Base-by-base conservation (phyloP, 1,139 yeast genomes). In the Geotrichum australiense region DNA sequence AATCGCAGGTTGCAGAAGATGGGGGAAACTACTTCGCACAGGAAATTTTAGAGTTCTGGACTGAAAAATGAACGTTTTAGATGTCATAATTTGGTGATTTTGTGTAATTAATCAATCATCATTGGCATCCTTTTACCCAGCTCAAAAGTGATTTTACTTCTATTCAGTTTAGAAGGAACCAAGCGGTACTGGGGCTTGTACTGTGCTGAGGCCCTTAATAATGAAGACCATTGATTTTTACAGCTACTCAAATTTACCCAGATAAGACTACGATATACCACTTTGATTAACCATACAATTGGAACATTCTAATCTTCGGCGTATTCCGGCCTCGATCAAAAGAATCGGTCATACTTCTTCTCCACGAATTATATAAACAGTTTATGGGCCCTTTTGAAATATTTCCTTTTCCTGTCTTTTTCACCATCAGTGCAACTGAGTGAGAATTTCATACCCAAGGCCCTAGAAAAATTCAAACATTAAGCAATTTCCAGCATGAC, bases 401-500 rank as follows among this genome's bases (percentile, higher is more conserved):
- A 10, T 22, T 16, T 12, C 15, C 7, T 28, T 25, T 29, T 18
- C 6, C 30, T 23, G 11, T 20, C 14, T 27, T 11, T 35, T 21
- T 27, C 24, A 12, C 24, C n/a, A 7, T 10, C 12, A 18, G 4
- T n/a, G 16, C 27, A 18, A 14, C 15, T 22, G n/a, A n/a, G n/a
- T n/a, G n/a, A n/a, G n/a, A n/a, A n/a, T n/a, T n/a, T n/a, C n/a
- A n/a, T n/a, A n/a, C n/a, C n/a, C n/a, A n/a, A n/a, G n/a, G n/a
- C n/a, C n/a, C n/a, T n/a, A n/a, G n/a, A n/a, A n/a, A n/a, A n/a
- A n/a, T n/a, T n/a, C n/a, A n/a, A n/a, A n/a, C n/a, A n/a, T n/a
- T n/a, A n/a, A n/a, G 20, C 22, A 24, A 6, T 15, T n/a, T n/a
- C 25, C 11, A 36, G 14, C 25, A 42, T 42, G 46, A 39, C 46